Percentiles rank a stretch among this genome's conserved stretches.
These are phyloP conservation scores for Ganoderma resinaceum DNA, from an alignment of 1,284 basidiomycete species.

Conservation along the genomic window DNA sequence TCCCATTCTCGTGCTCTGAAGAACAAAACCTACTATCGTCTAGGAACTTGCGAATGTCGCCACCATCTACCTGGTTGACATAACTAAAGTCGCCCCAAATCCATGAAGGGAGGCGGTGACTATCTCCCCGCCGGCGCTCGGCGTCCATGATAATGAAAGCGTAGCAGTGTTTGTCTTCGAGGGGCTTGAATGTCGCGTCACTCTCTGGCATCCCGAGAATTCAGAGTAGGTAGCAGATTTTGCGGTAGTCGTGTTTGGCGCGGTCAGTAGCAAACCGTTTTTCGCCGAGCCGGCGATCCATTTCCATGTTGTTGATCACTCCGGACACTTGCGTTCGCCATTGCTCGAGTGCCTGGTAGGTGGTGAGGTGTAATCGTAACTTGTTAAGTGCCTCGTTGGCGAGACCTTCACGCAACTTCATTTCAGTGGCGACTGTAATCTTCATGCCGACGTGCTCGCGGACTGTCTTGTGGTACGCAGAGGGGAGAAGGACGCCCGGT, in stretches of 20 bases:
- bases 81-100: constrained; percentile 21
- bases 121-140: constrained; percentile 6
- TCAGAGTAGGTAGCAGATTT: not conserved
- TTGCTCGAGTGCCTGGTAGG: not conserved
- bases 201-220: constrained; percentile 6
- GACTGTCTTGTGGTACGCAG: not conserved
- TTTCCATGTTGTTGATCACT: not conserved
- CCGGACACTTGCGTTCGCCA: not conserved
- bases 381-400: constrained; percentile 13
- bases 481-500: not conserved
- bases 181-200: not conserved
- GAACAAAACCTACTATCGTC: constrained; percentile 7
- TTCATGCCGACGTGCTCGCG: not conserved
- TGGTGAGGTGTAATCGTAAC: constrained; percentile 12
- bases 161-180: not conserved
- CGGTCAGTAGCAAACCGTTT: not conserved
- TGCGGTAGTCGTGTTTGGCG: not conserved
- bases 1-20: no score
- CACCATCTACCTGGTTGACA: not conserved
- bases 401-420: constrained; percentile 4
- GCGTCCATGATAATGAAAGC: not conserved
- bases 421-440: not conserved
- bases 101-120: constrained; percentile 10
- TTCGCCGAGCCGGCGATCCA: not conserved
- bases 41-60: constrained; percentile 8